phyloP scores from a whole-genome alignment of 371 early-diverging fungal genomes.

The Chytridium lagenaria region DNA sequence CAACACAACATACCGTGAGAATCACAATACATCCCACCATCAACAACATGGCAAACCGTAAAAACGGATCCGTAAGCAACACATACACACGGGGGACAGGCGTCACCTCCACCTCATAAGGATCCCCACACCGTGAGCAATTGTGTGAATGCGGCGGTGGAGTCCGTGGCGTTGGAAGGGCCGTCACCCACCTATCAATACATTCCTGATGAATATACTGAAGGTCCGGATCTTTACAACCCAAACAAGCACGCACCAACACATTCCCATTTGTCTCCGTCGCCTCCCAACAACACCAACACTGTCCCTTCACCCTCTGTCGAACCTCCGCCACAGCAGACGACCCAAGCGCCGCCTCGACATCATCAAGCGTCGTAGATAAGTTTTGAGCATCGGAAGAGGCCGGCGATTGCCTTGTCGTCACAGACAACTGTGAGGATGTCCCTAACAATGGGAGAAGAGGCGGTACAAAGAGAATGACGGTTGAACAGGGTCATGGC shows the following conservation, averaged over 20 bases:
- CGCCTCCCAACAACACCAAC: constrained; percentile 51
- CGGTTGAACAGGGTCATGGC: too few species aligned
- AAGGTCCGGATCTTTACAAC: constrained; percentile 54
- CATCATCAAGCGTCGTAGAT: neutral
- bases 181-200: constrained; percentile 43
- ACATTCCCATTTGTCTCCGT: constrained; percentile 37
- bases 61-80: constrained; percentile 38
- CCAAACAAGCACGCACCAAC: constrained; percentile 51
- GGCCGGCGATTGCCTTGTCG: too few species aligned
- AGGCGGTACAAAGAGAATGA: too few species aligned
- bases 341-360: too few species aligned
- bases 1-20: constrained; percentile 37
- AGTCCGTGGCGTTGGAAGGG: constrained; percentile 33
- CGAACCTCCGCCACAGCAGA: neutral
- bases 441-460: neutral
- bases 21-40: constrained; percentile 38
- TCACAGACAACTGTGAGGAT: too few species aligned
- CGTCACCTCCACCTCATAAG: constrained; percentile 37
- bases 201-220: constrained; percentile 55
- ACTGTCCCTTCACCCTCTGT: constrained; percentile 15
- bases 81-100: constrained; percentile 38
- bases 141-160: constrained; percentile 15
- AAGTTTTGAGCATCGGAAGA: neutral
- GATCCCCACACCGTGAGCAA: constrained; percentile 48
- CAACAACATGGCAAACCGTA: constrained; percentile 32